These are phyloP conservation scores for Tolypocladium paradoxum DNA, from an alignment of 2,329 filamentous ascomycete species.

Conservation along the genomic window DNA sequence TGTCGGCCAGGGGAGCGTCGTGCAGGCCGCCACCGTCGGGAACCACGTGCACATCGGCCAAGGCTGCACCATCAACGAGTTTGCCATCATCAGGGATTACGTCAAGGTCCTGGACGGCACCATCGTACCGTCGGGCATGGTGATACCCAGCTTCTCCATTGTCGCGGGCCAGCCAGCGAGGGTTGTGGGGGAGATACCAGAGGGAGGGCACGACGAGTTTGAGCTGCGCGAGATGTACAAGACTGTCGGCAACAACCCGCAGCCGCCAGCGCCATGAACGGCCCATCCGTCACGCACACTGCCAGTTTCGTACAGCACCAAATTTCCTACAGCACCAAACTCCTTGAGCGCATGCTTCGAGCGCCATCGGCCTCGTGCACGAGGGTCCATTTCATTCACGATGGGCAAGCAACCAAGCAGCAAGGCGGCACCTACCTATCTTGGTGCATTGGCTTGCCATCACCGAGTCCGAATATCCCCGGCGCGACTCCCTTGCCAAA, in stretches of 20 bases:
- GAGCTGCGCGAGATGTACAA: slow-evolving; percentile 56
- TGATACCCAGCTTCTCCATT: slow-evolving; percentile 83
- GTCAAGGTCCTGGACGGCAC: slow-evolving; percentile 77
- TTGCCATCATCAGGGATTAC: slow-evolving; percentile 89
- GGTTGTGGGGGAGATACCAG: slow-evolving; percentile 70
- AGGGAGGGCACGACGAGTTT: slow-evolving; percentile 56
- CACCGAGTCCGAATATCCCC: no score
- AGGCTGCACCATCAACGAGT: slow-evolving; percentile 68
- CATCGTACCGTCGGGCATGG: slow-evolving; percentile 77
- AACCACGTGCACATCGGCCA: slow-evolving; percentile 79
- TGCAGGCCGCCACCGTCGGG: slow-evolving; percentile 76
- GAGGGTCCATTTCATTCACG: background rate
- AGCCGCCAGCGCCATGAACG: slow-evolving; percentile 17
- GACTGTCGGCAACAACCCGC: slow-evolving; percentile 47
- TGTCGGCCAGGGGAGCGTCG: slow-evolving; percentile 61
- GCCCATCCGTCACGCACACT: background rate
- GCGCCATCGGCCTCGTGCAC: background rate
- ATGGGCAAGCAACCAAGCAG: background rate
- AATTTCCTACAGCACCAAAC: background rate
- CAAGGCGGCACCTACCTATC: background rate
- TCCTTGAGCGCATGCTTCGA: background rate
- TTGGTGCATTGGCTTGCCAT: no score
- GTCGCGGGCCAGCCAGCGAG: slow-evolving; percentile 76
- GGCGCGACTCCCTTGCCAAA: no score
- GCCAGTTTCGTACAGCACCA: no score